Base-by-base conservation (phyloP, 1,139 yeast species). In the Torulaspora globosa region DNA sequence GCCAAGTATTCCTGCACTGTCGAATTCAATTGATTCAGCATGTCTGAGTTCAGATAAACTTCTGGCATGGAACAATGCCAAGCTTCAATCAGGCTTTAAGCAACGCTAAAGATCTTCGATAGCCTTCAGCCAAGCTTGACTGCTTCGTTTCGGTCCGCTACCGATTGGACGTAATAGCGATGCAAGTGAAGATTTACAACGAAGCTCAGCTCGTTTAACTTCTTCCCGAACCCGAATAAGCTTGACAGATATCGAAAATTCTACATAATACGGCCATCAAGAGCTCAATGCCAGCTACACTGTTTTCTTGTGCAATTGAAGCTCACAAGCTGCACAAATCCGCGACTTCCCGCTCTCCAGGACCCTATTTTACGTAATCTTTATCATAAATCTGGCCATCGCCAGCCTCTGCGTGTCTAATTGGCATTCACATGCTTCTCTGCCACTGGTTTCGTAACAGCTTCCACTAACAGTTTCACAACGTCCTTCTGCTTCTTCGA, bases 371-470 rank as follows among this genome's bases (percentile, higher is more conserved):
- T 37, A 30, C 26, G 32, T 37, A 23, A 30, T 30, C n/a, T 30
- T 35, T 29, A 41, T 41, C 44, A 32, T 39, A 32, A 15, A 31
- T 26, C 39, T 31, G 23, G 27, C 28, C 33, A 18, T 15, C 16
- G 8, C 29, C 9, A 16, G 23, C 3, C 16, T 5, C 7, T 21
- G 16, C 23, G 19, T 2, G 36, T 42, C 50, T 43, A 52, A 39
- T 44, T 44, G 52, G 95, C 95, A 67, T 89, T 89, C 65, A 81
- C 71, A 70, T 88, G 97, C 63, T 86, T 74, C 65, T 81, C 86
- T 41, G 95, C 92, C 45, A 78, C 78, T 57, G 97, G 95, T 52
- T 78, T 72, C 52, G 79, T 77, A 51, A 90, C 87, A 32, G 96
- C 88, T 39, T 82, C 87, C 43, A 89, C 79, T 63, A 92, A 77